Base-by-base conservation (phyloP, 1,284 basidiomycete genomes). In the Marasmius fiardii region DNA sequence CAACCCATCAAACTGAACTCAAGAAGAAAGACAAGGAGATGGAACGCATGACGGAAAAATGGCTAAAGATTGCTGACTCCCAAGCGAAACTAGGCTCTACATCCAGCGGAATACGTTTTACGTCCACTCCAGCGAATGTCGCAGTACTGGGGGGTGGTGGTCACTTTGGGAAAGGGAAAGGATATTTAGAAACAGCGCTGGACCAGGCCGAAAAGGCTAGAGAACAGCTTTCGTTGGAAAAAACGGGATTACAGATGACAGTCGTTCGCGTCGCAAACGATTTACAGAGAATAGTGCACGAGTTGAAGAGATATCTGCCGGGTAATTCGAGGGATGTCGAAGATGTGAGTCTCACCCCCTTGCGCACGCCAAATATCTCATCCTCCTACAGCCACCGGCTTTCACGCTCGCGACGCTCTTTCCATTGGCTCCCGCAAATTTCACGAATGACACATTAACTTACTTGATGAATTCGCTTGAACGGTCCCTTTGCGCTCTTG, bases 1-100 rank as follows among this genome's bases (percentile, higher is more conserved):
- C 81, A 35, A 80, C 84, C 0, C 81, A 90, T 60, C 76, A 85
- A 64, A 79, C 83, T 35, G 93, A 95, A 64, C 69, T 90, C 28
- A 93, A 89, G 78, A 91, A 86, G 71, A 80, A 80, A 61, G 92
- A 96, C 64, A 85, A 87, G 61, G 92, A 94, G 54, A 71, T 89
- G 28, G 92, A 94, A 63, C 81, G 85, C 26, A 84, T 91, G 62
- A 64, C 83, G n/a, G 89, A 90, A 39, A 85, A 86, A 60, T 90
- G 91, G 83, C 74, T 78, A 21, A 92, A 86, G 66, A 67, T 93
- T 16, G 73, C 81, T 4, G 89, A 88, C 59, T 71, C 79, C 18
- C 90, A 92, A 67, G 68, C 79, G 2, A 87, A 82, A 64, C 71
- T 80, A 12, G 69, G 64, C 56, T 66, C 63, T 3, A 62, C 71